phyloP scores from a whole-genome alignment of 495 filamentous ascomycete genomes.

The Aspergillus kassunensis region DNA sequence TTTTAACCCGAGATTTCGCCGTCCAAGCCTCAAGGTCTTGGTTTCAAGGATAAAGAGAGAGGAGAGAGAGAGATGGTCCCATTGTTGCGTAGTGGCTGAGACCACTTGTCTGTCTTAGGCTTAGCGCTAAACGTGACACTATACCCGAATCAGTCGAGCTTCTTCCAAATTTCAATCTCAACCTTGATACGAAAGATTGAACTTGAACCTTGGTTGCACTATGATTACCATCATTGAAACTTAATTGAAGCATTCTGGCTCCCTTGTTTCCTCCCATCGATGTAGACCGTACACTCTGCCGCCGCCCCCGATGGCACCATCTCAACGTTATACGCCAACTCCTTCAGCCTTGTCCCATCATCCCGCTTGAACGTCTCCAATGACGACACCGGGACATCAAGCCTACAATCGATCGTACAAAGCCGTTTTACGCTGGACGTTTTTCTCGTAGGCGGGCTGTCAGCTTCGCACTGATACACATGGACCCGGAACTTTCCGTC shows the following conservation, averaged over 20 bases:
- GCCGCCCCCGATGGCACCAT: slow-evolving; percentile 6
- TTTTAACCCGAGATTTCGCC: no score
- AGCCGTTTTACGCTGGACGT: background rate
- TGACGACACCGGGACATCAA: background rate
- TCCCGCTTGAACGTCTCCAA: background rate
- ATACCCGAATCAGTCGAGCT: no score
- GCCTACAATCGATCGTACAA: slow-evolving; percentile 1
- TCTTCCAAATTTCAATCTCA: no score
- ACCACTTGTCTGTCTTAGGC: no score
- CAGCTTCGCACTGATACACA: slow-evolving; percentile 4
- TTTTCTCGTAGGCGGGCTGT: background rate
- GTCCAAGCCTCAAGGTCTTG: no score
- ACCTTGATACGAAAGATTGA: no score
- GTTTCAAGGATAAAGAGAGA: no score
- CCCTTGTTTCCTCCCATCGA: slow-evolving; percentile 1
- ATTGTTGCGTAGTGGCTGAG: no score
- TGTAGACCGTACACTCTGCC: background rate
- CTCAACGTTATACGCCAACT: background rate
- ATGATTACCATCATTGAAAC: background rate
- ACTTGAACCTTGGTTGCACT: no score
- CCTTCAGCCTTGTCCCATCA: background rate
- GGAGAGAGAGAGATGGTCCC: background rate
- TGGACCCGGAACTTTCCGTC: background rate
- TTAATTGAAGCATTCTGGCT: background rate
- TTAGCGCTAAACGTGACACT: no score